Evolutionary conservation across 768 basidiomycete genomes (phyloP).

Genomic region (Boletus bicolor): DNA sequence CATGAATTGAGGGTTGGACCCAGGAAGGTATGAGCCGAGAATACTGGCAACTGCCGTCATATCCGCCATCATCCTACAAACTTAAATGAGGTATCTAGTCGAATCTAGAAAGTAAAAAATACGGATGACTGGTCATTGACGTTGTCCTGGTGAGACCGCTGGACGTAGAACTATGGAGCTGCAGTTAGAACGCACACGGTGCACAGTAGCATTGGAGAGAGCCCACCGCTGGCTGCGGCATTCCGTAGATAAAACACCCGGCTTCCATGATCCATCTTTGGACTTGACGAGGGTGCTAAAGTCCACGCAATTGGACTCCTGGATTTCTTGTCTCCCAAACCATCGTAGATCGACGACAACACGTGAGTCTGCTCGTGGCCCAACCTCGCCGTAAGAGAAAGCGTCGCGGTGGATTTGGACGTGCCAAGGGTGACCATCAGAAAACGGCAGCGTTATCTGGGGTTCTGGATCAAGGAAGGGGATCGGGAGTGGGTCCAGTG

Average conservation of each 20-base stretch:
- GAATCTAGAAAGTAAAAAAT: too few species aligned
- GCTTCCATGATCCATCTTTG: too few species aligned
- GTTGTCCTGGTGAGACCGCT: constrained; percentile 18
- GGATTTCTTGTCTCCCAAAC: background rate
- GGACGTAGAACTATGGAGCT: constrained; percentile 12
- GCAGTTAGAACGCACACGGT: constrained; percentile 1
- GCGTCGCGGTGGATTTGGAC: too few species aligned
- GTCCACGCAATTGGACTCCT: background rate
- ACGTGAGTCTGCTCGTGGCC: background rate
- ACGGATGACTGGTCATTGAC: background rate
- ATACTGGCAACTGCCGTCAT: constrained; percentile 31
- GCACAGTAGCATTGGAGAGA: constrained; percentile 10
- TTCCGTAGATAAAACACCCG: background rate
- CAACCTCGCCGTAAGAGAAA: too few species aligned
- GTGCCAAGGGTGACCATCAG: too few species aligned
- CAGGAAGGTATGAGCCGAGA: constrained; percentile 34
- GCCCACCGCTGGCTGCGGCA: constrained; percentile 34
- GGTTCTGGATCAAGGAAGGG: background rate
- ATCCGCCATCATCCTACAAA: constrained; percentile 6
- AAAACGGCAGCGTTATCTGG: too few species aligned
- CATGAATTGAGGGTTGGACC: constrained; percentile 7
- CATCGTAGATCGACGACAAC: background rate
- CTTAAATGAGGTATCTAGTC: background rate
- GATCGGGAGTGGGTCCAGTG: background rate
- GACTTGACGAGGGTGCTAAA: background rate